Base-by-base conservation (phyloP, 495 filamentous ascomycete genomes). In the Wilcoxina mikolae region DNA sequence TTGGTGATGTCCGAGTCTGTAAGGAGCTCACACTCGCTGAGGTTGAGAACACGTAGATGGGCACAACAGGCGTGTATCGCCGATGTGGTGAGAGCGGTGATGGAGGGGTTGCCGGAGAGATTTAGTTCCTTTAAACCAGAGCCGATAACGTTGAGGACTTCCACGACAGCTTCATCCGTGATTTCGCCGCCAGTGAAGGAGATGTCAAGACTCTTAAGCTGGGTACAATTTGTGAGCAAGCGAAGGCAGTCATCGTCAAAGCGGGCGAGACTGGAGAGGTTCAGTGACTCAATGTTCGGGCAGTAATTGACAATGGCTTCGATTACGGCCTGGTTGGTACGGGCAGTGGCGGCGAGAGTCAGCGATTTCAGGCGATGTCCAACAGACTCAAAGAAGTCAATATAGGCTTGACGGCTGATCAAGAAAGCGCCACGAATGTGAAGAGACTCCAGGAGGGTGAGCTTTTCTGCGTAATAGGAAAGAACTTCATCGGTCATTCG, bases 401-500 rank as follows among this genome's bases (percentile, higher is more conserved):
- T 46, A 18, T 60, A 64, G 35, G 56, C 64, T 4, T 43, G 38
- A 25, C 35, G 33, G 15, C 57, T 64, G 25, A 65, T 50, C 4
- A 64, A 57, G 23, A 65, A 65, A 22, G 62, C 57, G 5, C 62
- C 62, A 7, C 57, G 60, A 10, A 65, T 46, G 15, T 65, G 60
- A 10, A 65, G 35, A 17, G 60, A 59, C 18, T 33, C 59, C 17
- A 65, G 41, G 9, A 51, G 41, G 7, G 43, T 39, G n/a, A 65
- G 51, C 27, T 65, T 59, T 42, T 56, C 54, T 4, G 62, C 60
- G 42, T 64, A 65, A 50, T 65, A 60, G 44, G 51, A 41, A 10
- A 65, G 42, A 3, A 60, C 62, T 52, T 55, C 44, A 47, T 65
- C 62, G n/a, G 54, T 63, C 12, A 60, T 58, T 17, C 47, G 46